Evolutionary conservation across 495 filamentous ascomycete genomes (phyloP).

Genomic region (Penicillium fimorum): DNA sequence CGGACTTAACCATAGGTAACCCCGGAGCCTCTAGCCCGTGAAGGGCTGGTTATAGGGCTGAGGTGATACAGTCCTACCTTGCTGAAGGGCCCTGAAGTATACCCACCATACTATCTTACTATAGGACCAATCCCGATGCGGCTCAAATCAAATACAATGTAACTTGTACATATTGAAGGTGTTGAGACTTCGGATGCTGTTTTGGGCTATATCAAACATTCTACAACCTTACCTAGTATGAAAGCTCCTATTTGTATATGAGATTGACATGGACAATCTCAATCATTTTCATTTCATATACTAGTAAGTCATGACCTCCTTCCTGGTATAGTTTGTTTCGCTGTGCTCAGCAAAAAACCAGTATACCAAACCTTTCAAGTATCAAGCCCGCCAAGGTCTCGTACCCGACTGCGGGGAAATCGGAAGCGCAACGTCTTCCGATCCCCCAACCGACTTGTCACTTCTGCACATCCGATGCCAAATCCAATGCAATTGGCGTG

Average conservation of each 20-base stretch:
- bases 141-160: neutral
- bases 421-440: conserved; percentile 17
- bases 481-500: conserved; percentile 15
- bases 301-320: too few relatives aligned
- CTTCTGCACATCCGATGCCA: conserved; percentile 15
- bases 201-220: too few relatives aligned
- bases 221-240: neutral
- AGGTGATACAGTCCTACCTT: neutral
- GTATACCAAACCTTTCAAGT: too few relatives aligned
- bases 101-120: neutral
- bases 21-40: neutral
- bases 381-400: neutral
- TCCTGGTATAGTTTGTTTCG: too few relatives aligned
- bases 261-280: too few relatives aligned
- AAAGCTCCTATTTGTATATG: too few relatives aligned
- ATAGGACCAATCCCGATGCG: neutral
- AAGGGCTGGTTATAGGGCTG: neutral
- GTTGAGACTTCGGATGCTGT: too few relatives aligned
- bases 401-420: conserved; percentile 19
- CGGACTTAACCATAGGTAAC: neutral
- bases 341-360: too few relatives aligned
- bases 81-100: neutral
- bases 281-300: too few relatives aligned
- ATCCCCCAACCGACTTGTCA: conserved; percentile 18
- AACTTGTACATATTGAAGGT: neutral